Evolutionary conservation across 2,329 filamentous ascomycete species (phyloP), one percentile per base, ranked within the genome.

Genomic region (Chrysoporthe cubensis): DNA sequence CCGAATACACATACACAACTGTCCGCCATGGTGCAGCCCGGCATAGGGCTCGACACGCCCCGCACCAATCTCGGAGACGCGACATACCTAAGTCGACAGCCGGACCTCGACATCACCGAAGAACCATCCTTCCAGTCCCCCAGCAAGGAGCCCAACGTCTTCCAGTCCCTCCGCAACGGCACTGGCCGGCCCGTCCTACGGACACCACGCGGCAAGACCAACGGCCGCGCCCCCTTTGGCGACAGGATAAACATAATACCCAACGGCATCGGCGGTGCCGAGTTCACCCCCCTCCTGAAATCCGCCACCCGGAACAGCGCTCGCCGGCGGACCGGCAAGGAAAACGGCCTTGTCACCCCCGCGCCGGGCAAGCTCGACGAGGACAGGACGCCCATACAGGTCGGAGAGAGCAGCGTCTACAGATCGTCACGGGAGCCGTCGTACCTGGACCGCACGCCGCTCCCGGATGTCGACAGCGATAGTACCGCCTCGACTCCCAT

Each of bases 201-300:
- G 74, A 97, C 95, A 64, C 95, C 95, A 43, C 89, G 90, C 71
- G 86, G 87, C 66, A 80, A 73, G 57, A 71, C 65, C 58, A 66
- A 60, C 63, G 48, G 26, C 13, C 89, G 92, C 71, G 87, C 89
- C 21, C 88, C 91, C 26, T 85, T 97, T 54, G 86, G 87, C 70
- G 88, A 92, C 78, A 86, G 89, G 72, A 88, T 88, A 74, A 96
- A 93, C 74, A 83, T 93, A 32, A 83, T 93, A 32, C 91, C 90
- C 32, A 83, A 84, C 48, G 85, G 86, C 71, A 80, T 90, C 54
- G 87, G 84, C 57, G 88, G 87, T 65, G 90, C 89, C 73, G 96
- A 99, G 75, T 99, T 99, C 78, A 99, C 96, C 0, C 96, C 96
- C 0, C 83, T 99, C 73, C 88, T 99, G 76, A 97, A 97, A 79